phyloP scores from a whole-genome alignment of 1,284 basidiomycete genomes.

The Puccinia hordei region DNA sequence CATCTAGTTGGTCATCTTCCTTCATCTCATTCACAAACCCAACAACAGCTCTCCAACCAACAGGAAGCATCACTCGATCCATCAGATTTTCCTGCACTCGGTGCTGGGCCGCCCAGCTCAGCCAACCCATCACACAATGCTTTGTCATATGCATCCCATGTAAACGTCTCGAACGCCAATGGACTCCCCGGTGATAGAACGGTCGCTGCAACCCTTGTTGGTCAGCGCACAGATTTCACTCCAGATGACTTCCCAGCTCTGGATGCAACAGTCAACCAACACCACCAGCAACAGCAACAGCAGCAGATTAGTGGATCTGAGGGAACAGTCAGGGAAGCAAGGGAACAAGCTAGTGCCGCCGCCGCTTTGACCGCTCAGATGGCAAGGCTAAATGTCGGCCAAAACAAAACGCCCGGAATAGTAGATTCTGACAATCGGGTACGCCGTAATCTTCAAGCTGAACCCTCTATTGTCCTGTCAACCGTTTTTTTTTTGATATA shows the following conservation, averaged over 20 bases:
- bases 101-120: conserved; percentile 34
- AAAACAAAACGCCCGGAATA: conserved; percentile 30
- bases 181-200: conserved; percentile 34
- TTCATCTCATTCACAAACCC: conserved; percentile 33
- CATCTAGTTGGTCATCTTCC: conserved; percentile 40
- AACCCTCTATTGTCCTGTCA: not conserved
- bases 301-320: conserved; percentile 28
- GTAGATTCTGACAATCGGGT: conserved; percentile 45
- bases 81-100: conserved; percentile 49
- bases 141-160: conserved; percentile 49
- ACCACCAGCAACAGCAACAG: conserved; percentile 37
- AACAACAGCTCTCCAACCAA: conserved; percentile 44
- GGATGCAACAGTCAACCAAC: conserved; percentile 45
- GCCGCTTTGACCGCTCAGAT: conserved; percentile 49
- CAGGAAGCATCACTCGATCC: conserved; percentile 47
- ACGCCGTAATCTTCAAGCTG: not conserved
- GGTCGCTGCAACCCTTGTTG: conserved; percentile 34
- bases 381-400: conserved; percentile 37
- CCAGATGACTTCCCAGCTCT: conserved; percentile 50
- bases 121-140: conserved; percentile 39
- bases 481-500: not conserved
- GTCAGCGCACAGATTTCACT: conserved; percentile 49
- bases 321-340: conserved; percentile 32
- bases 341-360: conserved; percentile 50
- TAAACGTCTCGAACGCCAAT: conserved; percentile 41